Percentiles rank a stretch among this genome's conserved stretches.
Conservation (phyloP, 257 asterid genomes). For the Solanum tacnaense region DNA sequence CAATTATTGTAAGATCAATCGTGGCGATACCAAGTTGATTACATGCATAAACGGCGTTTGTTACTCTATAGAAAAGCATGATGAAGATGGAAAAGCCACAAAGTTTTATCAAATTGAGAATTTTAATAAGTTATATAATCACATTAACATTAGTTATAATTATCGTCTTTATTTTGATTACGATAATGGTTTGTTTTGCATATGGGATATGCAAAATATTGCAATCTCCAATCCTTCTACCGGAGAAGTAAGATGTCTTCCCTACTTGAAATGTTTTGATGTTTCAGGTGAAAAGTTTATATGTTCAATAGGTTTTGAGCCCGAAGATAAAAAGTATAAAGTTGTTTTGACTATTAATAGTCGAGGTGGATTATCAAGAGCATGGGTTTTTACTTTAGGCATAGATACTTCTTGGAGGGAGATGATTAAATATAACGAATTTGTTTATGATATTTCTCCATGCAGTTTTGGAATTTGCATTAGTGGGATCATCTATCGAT, state of each 20-base stretch:
- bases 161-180: background rate
- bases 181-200: background rate
- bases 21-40: background rate
- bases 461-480: background rate
- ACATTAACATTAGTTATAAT: background rate
- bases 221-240: background rate
- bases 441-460: background rate
- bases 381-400: background rate
- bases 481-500: background rate
- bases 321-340: background rate
- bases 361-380: background rate
- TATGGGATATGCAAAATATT: background rate
- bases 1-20: background rate
- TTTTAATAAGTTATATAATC: background rate
- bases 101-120: background rate
- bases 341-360: background rate
- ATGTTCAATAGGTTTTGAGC: background rate
- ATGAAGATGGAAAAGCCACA: background rate
- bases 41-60: background rate
- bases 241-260: background rate
- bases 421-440: background rate
- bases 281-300: background rate
- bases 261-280: background rate
- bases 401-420: background rate
- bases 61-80: background rate